These are phyloP conservation scores for Coemansia erecta DNA, from an alignment of 192 early-diverging fungal genomes.

Conservation along the genomic window DNA sequence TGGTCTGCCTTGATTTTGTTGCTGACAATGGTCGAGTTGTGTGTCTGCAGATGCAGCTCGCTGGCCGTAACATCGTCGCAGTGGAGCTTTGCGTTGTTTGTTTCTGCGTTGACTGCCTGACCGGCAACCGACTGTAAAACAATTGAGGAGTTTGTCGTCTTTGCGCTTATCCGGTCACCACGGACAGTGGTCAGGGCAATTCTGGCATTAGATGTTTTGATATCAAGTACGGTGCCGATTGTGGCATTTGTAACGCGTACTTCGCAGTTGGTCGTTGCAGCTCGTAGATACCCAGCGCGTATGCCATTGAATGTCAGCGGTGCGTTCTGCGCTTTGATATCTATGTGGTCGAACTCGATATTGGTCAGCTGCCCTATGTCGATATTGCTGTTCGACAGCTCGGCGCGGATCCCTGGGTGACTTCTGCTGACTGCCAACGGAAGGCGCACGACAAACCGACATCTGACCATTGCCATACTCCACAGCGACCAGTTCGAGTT, in stretches of 20 bases:
- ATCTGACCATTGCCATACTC: conserved; percentile 18
- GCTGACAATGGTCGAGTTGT: conserved; percentile 15
- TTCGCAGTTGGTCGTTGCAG: conserved; percentile 9
- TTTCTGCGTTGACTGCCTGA: conserved; percentile 3
- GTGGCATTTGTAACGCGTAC: conserved; percentile 7
- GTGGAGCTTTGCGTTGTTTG: conserved; percentile 13
- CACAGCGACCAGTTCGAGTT: conserved; percentile 18
- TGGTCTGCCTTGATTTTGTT: conserved; percentile 1
- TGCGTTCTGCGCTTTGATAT: conserved; percentile 11
- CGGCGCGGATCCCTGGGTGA: conserved; percentile 27
- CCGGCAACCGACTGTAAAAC: conserved; percentile 2
- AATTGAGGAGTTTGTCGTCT: conserved; percentile 15
- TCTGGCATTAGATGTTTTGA: conserved; percentile 18
- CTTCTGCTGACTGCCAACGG: conserved; percentile 3
- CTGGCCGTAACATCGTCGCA: conserved; percentile 7
- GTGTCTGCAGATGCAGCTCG: conserved; percentile 12
- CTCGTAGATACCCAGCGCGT: neutral
- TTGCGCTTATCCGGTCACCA: neutral
- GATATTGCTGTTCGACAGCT: conserved; percentile 17
- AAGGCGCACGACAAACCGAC: conserved; percentile 21
- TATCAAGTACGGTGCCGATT: neutral
- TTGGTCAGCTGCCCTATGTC: conserved; percentile 18
- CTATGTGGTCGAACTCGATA: conserved; percentile 18
- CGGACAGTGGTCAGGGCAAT: conserved; percentile 10
- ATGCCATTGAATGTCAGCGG: conserved; percentile 11